Conservation (phyloP, 192 early-diverging fungal genomes). For the Coemansia sp. region DNA sequence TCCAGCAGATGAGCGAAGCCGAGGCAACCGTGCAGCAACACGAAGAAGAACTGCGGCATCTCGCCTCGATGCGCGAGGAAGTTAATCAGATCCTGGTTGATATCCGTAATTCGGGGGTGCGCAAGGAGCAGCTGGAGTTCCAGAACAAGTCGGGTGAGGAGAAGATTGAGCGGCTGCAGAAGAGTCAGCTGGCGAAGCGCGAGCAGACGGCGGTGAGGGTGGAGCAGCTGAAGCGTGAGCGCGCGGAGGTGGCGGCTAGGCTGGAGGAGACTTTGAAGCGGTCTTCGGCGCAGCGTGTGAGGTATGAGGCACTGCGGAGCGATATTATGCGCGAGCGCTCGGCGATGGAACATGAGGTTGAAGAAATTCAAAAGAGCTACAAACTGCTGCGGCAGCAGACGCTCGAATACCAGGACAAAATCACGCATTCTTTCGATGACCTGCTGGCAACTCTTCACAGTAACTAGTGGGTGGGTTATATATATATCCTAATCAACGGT, state of each 20-base stretch:
- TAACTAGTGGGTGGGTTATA: background rate
- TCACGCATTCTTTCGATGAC: slow-evolving; percentile 49
- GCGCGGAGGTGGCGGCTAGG: slow-evolving; percentile 18
- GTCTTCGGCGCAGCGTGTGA: slow-evolving; percentile 32
- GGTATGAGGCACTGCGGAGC: slow-evolving; percentile 30
- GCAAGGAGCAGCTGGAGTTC: slow-evolving; percentile 45
- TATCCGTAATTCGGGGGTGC: slow-evolving; percentile 31
- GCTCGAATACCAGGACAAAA: slow-evolving; percentile 44
- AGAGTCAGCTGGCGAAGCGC: slow-evolving; percentile 30
- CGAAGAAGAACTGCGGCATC: slow-evolving; percentile 45
- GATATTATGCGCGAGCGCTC: slow-evolving; percentile 31
- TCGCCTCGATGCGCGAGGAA: slow-evolving; percentile 22
- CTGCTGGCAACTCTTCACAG: slow-evolving; percentile 34
- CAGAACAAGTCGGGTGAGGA: slow-evolving; percentile 43
- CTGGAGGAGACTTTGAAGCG: slow-evolving; percentile 30
- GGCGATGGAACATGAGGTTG: slow-evolving; percentile 29
- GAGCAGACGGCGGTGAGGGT: slow-evolving; percentile 23
- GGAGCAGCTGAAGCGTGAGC: slow-evolving; percentile 36
- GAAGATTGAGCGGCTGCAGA: slow-evolving; percentile 48
- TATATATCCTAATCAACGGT: too few relatives aligned
- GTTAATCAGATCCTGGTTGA: slow-evolving; percentile 17
- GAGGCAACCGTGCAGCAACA: slow-evolving; percentile 54
- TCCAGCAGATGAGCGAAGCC: slow-evolving; percentile 65
- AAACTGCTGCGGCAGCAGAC: slow-evolving; percentile 47
- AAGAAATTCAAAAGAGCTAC: slow-evolving; percentile 40